Evolutionary conservation across 2,329 filamentous ascomycete genomes (phyloP).

Genomic region (Cadophora luteo-olivacea): DNA sequence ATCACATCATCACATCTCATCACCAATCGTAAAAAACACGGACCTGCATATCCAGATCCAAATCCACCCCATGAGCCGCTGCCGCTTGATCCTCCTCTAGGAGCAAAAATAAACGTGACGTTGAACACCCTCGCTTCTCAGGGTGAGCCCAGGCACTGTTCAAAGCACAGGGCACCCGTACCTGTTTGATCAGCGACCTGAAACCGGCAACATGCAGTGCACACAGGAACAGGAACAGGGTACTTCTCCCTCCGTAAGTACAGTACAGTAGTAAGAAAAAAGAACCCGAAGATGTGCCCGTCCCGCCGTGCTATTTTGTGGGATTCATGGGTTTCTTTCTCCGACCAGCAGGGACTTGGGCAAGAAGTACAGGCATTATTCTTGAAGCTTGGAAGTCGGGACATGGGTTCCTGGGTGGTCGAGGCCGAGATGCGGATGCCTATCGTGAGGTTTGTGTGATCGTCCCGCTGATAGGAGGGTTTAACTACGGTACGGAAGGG

Average conservation of each 20-base stretch:
- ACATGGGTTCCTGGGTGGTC: neutral
- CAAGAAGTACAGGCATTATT: constrained; percentile 8
- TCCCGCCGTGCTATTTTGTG: no score
- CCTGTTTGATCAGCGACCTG: constrained; percentile 41
- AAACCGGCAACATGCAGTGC: constrained; percentile 31
- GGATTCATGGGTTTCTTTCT: neutral
- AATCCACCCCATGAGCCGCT: neutral
- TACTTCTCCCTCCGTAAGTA: no score
- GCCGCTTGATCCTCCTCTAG: neutral
- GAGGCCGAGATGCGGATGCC: neutral
- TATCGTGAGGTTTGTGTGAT: constrained; percentile 20
- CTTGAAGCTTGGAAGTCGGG: neutral
- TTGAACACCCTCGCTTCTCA: neutral
- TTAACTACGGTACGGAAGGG: no score
- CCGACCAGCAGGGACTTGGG: no score
- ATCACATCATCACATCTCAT: neutral
- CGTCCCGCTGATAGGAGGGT: neutral
- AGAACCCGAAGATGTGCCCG: constrained; percentile 6
- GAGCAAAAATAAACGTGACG: neutral
- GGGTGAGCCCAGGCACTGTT: no score
- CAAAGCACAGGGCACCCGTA: constrained; percentile 25
- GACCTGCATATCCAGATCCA: neutral
- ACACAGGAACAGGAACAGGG: neutral
- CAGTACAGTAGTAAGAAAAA: no score
- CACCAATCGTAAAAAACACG: neutral